Conservation (phyloP, 768 basidiomycete species). For the Fibroporia radiculosa region DNA sequence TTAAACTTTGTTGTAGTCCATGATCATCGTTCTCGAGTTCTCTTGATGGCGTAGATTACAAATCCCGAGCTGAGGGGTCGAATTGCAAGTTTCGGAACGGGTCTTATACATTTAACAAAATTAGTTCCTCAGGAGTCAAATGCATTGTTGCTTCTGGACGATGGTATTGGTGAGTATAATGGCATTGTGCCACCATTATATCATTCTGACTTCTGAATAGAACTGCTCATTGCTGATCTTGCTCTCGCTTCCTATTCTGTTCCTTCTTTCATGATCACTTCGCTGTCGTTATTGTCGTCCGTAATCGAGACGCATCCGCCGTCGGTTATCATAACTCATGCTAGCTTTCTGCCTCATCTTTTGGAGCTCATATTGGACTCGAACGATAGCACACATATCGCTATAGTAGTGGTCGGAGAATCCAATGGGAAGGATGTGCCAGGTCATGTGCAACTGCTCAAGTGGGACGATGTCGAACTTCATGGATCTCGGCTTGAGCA, state of each 20-base stretch:
- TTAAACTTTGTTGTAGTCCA: background rate
- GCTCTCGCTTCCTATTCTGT: constrained; percentile 68
- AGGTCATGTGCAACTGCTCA: constrained; percentile 47
- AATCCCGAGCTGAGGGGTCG: constrained; percentile 66
- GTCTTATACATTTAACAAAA: constrained; percentile 49
- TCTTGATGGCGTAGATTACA: constrained; percentile 50
- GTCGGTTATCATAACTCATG: constrained; percentile 66
- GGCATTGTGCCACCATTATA: background rate
- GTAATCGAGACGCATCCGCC: constrained; percentile 61
- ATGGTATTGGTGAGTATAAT: constrained; percentile 53
- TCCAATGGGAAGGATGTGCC: constrained; percentile 37
- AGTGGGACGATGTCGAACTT: constrained; percentile 66
- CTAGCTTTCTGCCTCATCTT: constrained; percentile 56
- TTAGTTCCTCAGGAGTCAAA: constrained; percentile 53
- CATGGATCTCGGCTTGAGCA: constrained; percentile 49
- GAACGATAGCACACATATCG: constrained; percentile 37
- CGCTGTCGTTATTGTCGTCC: constrained; percentile 51
- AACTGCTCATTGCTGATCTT: constrained; percentile 74
- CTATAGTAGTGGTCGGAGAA: constrained; percentile 70
- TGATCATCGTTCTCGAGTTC: background rate
- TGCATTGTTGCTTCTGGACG: constrained; percentile 73
- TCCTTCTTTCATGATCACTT: constrained; percentile 57
- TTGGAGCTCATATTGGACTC: constrained; percentile 67
- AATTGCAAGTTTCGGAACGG: constrained; percentile 65
- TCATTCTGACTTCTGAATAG: constrained; percentile 26